Evolutionary conservation across 148 eudicot genomes (phyloP).

Genomic region (Cornus suecica): DNA sequence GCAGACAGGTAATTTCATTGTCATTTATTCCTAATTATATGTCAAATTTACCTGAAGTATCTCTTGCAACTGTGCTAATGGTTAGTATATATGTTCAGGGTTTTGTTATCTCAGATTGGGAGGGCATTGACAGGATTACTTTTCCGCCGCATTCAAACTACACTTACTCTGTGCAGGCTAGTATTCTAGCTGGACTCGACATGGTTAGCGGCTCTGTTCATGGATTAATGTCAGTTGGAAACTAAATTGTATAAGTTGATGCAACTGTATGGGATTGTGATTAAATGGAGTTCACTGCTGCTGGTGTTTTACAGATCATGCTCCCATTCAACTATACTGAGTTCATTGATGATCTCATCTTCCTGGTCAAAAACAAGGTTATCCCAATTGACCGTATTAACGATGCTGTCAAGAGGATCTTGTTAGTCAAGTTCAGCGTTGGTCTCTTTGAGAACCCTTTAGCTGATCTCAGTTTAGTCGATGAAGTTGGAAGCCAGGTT

Average conservation of each 20-base stretch:
- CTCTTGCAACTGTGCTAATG: slow-evolving; percentile 3
- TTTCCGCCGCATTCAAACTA: slow-evolving; percentile 74
- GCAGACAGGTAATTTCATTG: background rate
- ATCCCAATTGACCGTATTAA: slow-evolving; percentile 77
- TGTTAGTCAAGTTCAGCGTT: slow-evolving; percentile 75
- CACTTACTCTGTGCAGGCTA: slow-evolving; percentile 69
- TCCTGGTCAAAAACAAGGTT: slow-evolving; percentile 59
- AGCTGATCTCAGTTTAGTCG: slow-evolving; percentile 63
- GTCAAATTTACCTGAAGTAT: background rate
- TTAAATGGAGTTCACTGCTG: slow-evolving; percentile 1
- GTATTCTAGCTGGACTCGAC: slow-evolving; percentile 83
- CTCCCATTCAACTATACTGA: slow-evolving; percentile 62
- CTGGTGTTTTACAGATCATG: slow-evolving; percentile 59
- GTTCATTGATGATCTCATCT: slow-evolving; percentile 61
- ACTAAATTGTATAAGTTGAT: background rate
- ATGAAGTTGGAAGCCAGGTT: slow-evolving; percentile 76
- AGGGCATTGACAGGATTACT: slow-evolving; percentile 85
- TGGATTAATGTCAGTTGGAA: background rate
- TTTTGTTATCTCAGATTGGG: slow-evolving; percentile 92
- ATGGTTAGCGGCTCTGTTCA: slow-evolving; percentile 50
- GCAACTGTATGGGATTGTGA: background rate
- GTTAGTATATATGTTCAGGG: slow-evolving; percentile 45
- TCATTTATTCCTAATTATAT: background rate
- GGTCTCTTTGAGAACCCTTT: slow-evolving; percentile 87
- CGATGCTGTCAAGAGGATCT: slow-evolving; percentile 80